Percentiles rank a stretch among this genome's conserved stretches.
Conservation (phyloP, 345 rosid species). For the Lepidium aucheri region DNA sequence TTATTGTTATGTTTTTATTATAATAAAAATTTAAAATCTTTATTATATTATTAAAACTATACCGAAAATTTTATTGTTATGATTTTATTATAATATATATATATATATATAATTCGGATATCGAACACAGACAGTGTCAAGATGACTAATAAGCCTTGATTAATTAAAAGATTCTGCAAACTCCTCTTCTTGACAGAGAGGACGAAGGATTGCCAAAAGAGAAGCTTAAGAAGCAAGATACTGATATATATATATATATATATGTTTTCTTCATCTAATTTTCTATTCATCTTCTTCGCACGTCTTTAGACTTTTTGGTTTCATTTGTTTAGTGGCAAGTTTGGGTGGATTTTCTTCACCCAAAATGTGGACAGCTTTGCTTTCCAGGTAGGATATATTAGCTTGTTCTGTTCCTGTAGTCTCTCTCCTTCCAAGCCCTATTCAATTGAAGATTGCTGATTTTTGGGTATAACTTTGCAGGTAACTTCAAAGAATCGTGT, state of each 20-base stretch:
- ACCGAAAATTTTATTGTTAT: too few species aligned
- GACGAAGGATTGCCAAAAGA: constrained; percentile 22
- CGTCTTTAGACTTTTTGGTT: constrained; percentile 5
- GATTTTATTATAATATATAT: too few species aligned
- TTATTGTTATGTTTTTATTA: too few species aligned
- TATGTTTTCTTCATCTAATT: not conserved
- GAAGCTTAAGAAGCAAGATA: constrained; percentile 26
- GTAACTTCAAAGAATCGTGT: not conserved
- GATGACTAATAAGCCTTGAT: not conserved
- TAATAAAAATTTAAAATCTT: too few species aligned
- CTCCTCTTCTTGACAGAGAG: constrained; percentile 15
- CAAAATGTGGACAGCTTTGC: constrained; percentile 25
- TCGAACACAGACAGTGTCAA: not conserved
- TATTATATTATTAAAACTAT: too few species aligned
- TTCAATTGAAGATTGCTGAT: not conserved
- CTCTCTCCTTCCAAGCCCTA: not conserved
- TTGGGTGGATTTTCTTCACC: not conserved
- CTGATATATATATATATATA: too few species aligned
- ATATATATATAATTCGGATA: too few species aligned
- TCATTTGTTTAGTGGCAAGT: constrained; percentile 19
- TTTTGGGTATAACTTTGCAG: not conserved
- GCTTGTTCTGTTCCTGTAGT: not conserved
- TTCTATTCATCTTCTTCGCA: constrained; percentile 8
- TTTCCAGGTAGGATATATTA: constrained; percentile 20
- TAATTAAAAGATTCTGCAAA: constrained; percentile 4